phyloP scores from a whole-genome alignment of 2,329 filamentous ascomycete species.

The Chalara sp. region DNA sequence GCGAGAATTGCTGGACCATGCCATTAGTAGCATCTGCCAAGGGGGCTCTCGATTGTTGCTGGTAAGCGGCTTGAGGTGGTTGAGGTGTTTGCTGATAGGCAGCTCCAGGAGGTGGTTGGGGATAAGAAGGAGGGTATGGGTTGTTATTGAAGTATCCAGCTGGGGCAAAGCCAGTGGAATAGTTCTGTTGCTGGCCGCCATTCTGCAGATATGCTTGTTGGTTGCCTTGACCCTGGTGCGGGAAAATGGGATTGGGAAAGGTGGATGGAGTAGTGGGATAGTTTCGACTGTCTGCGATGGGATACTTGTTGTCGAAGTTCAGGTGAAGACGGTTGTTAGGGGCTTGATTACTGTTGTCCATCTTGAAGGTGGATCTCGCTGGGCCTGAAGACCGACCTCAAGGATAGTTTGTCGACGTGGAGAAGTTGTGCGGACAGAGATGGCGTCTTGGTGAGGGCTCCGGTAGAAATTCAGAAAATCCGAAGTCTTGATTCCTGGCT shows the following conservation, averaged over 20 bases:
- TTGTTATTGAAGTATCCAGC: conserved; percentile 56
- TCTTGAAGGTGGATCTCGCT: conserved; percentile 6
- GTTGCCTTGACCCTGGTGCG: conserved; percentile 17
- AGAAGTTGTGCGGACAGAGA: not conserved
- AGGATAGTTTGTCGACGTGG: not conserved
- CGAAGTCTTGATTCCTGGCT: no score
- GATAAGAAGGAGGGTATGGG: conserved; percentile 39
- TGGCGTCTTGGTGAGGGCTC: not conserved
- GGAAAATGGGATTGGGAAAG: conserved; percentile 78
- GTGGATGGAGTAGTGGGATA: conserved; percentile 91
- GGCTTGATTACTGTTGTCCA: conserved; percentile 19
- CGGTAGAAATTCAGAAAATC: no score
- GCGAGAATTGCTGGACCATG: conserved; percentile 90
- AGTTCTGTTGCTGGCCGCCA: conserved; percentile 35
- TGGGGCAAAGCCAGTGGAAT: conserved; percentile 39
- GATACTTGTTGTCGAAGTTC: conserved; percentile 41
- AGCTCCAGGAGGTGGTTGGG: conserved; percentile 31
- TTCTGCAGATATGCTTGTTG: conserved; percentile 29
- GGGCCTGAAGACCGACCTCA: not conserved
- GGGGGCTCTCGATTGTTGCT: conserved; percentile 45
- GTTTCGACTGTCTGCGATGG: conserved; percentile 57
- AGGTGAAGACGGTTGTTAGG: conserved; percentile 22
- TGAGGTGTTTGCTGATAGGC: conserved; percentile 52
- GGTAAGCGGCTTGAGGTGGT: conserved; percentile 39
- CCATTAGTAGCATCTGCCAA: conserved; percentile 83